A percentile compares a stretch with the other conserved stretches of the same genome.
Evolutionary conservation across 345 rosid species (phyloP).

Genomic region (Aegle marmelos): DNA sequence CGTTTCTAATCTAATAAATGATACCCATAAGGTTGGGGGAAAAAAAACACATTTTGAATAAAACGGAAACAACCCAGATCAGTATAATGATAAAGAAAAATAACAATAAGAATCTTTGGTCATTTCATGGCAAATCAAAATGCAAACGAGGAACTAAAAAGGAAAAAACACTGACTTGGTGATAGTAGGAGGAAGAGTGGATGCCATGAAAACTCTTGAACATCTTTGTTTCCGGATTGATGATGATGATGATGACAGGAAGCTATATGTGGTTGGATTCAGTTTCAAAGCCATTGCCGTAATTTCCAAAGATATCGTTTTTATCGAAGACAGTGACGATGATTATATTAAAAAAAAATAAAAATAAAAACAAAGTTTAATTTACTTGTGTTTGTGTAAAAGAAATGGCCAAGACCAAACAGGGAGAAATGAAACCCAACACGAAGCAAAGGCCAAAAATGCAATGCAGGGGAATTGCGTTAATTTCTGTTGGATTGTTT

Average conservation of each 20-base stretch:
- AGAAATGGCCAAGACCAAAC: too few species aligned
- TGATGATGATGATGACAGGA: conserved; percentile 22
- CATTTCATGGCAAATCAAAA: background rate
- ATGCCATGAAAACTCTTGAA: conserved; percentile 47
- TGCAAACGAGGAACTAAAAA: background rate
- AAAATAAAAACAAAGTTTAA: too few species aligned
- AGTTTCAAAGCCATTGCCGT: conserved; percentile 41
- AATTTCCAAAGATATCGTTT: background rate
- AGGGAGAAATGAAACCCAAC: background rate
- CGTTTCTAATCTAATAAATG: background rate
- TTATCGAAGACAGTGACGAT: background rate
- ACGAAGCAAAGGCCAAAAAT: background rate
- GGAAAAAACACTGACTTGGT: conserved; percentile 31
- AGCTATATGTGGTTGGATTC: conserved; percentile 26
- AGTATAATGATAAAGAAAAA: background rate
- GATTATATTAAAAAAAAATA: too few species aligned
- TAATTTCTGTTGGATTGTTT: too few species aligned
- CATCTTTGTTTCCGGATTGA: conserved; percentile 31
- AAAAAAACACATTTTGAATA: conserved; percentile 10
- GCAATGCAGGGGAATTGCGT: background rate
- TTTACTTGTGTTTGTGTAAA: too few species aligned
- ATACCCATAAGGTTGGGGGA: background rate
- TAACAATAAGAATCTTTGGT: background rate
- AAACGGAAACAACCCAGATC: conserved; percentile 10
- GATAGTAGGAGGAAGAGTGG: conserved; percentile 32